These are phyloP conservation scores for Alternaria dauci DNA, from an alignment of 2,329 filamentous ascomycete genomes.

Conservation along the genomic window DNA sequence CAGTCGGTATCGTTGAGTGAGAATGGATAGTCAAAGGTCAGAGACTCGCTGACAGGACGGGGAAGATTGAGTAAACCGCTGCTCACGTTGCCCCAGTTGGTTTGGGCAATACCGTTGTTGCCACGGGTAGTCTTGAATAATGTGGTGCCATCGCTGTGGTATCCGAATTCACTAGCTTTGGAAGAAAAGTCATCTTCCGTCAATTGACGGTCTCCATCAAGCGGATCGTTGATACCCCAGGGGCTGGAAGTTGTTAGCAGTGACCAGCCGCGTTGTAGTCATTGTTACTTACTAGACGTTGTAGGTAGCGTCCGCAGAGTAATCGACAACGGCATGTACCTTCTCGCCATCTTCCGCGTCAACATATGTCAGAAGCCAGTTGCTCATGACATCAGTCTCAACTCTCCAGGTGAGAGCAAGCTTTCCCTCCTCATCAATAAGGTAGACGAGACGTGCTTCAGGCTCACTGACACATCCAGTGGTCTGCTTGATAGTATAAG, in stretches of 20 bases:
- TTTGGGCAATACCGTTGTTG: conserved; percentile 67
- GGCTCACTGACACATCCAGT: conserved; percentile 62
- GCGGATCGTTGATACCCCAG: conserved; percentile 65
- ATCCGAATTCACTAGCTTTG: conserved; percentile 61
- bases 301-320: conserved; percentile 64
- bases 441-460: conserved; percentile 64
- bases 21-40: conserved; percentile 55
- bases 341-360: conserved; percentile 59
- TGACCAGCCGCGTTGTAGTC: not conserved
- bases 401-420: conserved; percentile 65
- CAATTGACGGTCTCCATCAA: conserved; percentile 56
- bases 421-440: conserved; percentile 58
- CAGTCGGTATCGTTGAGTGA: conserved; percentile 34
- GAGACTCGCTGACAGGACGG: conserved; percentile 56
- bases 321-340: conserved; percentile 65
- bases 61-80: conserved; percentile 59
- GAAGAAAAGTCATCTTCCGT: conserved; percentile 61
- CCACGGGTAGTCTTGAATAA: conserved; percentile 64
- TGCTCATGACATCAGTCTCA: conserved; percentile 65
- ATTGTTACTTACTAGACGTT: conserved; percentile 58
- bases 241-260: conserved; percentile 27
- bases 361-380: conserved; percentile 69
- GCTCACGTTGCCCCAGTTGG: conserved; percentile 55
- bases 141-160: conserved; percentile 59
- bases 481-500: conserved; percentile 59